Evolutionary conservation across 106 monocot genomes (phyloP), one percentile per base, ranked within the genome.

Genomic region (Chionographis japonica): DNA sequence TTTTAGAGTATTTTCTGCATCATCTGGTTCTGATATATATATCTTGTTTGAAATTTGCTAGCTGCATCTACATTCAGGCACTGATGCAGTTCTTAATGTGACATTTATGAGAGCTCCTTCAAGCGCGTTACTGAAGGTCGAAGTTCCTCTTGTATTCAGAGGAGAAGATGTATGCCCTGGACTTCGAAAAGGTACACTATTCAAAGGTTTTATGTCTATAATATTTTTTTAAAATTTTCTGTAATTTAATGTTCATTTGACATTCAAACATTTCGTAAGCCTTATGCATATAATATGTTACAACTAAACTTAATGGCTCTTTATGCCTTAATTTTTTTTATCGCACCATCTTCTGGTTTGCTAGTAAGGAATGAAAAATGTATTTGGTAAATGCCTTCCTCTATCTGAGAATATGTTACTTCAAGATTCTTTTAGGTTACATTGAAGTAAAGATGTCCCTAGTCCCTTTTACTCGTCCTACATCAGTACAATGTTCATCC

Each of bases 81-180:
- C 81, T 65, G 88, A 95, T 79, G 95, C 78, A 50, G 84, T 88
- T 43, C 84, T 95, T 51, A 95, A 95, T 64, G 86, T 89, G 54
- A 95, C 95, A 60, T 95, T 95, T 46, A 51, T 95, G 75, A 83
- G 91, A 86, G 95, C 95, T 77, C 91, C 95, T 62, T 88, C 95
- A 52, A 56, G 62, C 2, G 81, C 95, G 58, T 73, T 82, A 41
- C 55, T 95, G 4, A 95, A 95, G 64, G 73, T 95, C 19, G 91
- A 91, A 72, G 91, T 95, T 77, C 95, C 95, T 75, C 86, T 95
- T 68, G 77, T 95, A 11, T 95, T 77, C 58, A 77, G 81, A 84
- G 95, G 95, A 70, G 91, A 95, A 36, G 95, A 95, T 86, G 75
- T 71, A 38, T 95, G 86, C 52, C 91, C 91, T 72, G 95, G 95